A percentile compares a stretch with the other conserved stretches of the same genome.
Evolutionary conservation across 352 stramenopile genomes (phyloP).

Genomic region (Pythium brachiatum): DNA sequence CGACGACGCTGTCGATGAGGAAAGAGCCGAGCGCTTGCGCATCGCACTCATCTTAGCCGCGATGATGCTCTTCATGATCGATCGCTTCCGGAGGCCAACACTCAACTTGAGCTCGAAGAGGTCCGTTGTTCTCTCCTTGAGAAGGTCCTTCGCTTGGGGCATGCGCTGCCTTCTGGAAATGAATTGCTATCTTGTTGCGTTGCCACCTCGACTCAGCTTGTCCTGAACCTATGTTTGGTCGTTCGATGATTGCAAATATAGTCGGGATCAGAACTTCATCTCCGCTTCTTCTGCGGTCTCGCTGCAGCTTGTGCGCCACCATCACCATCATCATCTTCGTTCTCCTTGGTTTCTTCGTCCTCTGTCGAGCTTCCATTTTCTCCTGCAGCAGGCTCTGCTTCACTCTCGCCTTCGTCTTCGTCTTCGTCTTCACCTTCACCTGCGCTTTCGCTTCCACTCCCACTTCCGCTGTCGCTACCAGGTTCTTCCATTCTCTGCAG

Average conservation of each 20-base stretch:
- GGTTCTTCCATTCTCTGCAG: constrained; percentile 27
- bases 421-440: constrained; percentile 9
- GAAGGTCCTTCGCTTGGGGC: background rate
- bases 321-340: constrained; percentile 1
- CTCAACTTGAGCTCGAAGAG: background rate
- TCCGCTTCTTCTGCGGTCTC: constrained; percentile 14
- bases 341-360: background rate
- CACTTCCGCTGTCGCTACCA: constrained; percentile 22
- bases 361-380: constrained; percentile 8
- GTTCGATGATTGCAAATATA: constrained; percentile 1
- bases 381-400: background rate
- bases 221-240: constrained; percentile 6
- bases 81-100: background rate
- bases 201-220: background rate
- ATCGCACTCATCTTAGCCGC: constrained; percentile 26
- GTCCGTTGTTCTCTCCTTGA: no score
- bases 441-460: constrained; percentile 13
- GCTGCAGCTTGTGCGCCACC: background rate
- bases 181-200: no score
- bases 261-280: constrained; percentile 9
- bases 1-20: constrained; percentile 17
- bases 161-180: background rate
- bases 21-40: constrained; percentile 22
- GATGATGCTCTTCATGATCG: constrained; percentile 27
- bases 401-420: constrained; percentile 23